Percentiles rank a stretch among this genome's conserved stretches.
Evolutionary conservation across 129 eudicot species (phyloP).

Genomic region (Artemisia argyi): DNA sequence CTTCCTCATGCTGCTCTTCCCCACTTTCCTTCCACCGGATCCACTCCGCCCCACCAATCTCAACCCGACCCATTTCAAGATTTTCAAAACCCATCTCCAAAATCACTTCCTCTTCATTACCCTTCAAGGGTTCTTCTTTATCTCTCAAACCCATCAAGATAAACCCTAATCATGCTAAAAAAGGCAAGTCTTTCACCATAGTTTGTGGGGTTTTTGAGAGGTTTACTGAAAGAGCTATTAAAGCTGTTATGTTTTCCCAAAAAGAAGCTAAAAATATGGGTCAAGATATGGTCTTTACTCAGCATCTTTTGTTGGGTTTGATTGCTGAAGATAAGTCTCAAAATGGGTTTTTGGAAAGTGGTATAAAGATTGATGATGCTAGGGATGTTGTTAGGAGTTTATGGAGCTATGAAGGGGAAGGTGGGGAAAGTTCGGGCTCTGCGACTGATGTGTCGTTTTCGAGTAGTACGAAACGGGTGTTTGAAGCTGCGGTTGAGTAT

Average conservation of each 20-base stretch:
- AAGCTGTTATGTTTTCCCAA: conserved; percentile 78
- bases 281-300: conserved; percentile 50
- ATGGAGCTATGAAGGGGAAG: conserved; percentile 45
- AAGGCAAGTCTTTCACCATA: too few species aligned
- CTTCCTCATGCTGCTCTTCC: conserved; percentile 50
- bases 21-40: conserved; percentile 45
- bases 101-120: too few species aligned
- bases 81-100: too few species aligned
- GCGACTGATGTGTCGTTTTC: conserved; percentile 76
- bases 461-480: conserved; percentile 62
- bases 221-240: too few species aligned
- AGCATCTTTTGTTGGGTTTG: conserved; percentile 75
- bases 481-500: conserved; percentile 91
- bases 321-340: conserved; percentile 69
- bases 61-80: too few species aligned
- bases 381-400: conserved; percentile 63
- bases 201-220: too few species aligned
- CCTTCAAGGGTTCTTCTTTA: too few species aligned
- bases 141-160: too few species aligned
- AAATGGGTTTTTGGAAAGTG: conserved; percentile 64
- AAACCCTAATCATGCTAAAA: too few species aligned
- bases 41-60: conserved; percentile 36
- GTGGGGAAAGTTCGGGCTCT: conserved; percentile 1
- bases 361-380: conserved; percentile 58
- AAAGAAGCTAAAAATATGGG: conserved; percentile 69